Percentiles rank a stretch among this genome's conserved stretches.
Evolutionary conservation across 2,329 filamentous ascomycete genomes (phyloP).

Genomic region (Ciborinia camelliae): DNA sequence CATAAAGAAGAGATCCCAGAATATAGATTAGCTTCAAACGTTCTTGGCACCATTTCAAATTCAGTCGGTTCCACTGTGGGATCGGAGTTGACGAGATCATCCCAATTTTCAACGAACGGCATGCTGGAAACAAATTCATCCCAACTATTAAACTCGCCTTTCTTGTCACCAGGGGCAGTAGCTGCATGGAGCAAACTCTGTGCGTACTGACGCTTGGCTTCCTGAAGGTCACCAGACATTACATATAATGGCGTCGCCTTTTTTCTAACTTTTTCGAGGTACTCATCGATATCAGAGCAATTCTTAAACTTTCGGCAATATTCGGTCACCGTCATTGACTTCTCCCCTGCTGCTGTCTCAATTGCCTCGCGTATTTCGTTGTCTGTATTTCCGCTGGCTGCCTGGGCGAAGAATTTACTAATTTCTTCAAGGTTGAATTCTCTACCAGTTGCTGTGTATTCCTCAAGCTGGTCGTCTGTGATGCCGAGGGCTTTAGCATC

Average conservation of each 20-base stretch:
- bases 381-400: not conserved
- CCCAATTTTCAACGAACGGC: not conserved
- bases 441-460: not conserved
- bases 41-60: not conserved
- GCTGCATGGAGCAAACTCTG: not conserved
- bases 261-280: not conserved
- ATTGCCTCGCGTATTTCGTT: not conserved
- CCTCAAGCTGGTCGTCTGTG: not conserved
- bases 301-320: not conserved
- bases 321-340: not conserved
- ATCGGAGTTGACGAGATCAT: not conserved
- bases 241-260: not conserved
- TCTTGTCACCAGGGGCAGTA: not conserved
- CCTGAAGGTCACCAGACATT: not conserved
- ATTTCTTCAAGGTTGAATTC: not conserved
- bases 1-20: not conserved
- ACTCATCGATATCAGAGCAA: not conserved
- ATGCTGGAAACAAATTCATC: not conserved
- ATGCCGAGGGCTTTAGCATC: not conserved
- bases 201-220: not conserved
- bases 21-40: not conserved
- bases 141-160: not conserved
- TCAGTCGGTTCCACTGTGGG: accelerated
- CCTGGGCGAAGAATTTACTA: not conserved
- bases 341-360: not conserved